A percentile compares a stretch with the other conserved stretches of the same genome.
Evolutionary conservation across 129 eudicot species (phyloP).

Genomic region (Saposhnikovia divaricata): DNA sequence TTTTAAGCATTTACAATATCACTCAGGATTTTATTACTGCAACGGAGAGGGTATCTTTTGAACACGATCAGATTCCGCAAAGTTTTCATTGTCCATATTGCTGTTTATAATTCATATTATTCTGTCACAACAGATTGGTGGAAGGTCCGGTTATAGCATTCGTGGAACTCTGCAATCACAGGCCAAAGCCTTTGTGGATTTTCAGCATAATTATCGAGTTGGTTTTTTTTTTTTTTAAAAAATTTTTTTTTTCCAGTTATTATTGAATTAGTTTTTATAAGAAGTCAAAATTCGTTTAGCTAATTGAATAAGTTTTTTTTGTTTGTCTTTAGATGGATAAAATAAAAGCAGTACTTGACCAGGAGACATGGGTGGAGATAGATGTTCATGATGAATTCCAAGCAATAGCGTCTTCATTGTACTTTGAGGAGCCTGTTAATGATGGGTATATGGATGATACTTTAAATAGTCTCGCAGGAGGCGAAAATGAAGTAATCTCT

Average conservation of each 20-base stretch:
- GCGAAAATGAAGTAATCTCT: conserved; percentile 23
- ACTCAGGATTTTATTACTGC: conserved; percentile 80
- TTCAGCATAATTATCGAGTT: conserved; percentile 92
- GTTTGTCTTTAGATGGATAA: conserved; percentile 64
- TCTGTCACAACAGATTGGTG: conserved; percentile 80
- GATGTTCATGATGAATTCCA: conserved; percentile 95
- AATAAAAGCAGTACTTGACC: conserved; percentile 89
- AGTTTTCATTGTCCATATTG: background rate
- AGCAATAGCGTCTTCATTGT: conserved; percentile 58
- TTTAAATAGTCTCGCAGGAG: conserved; percentile 18
- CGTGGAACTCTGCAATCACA: conserved; percentile 97
- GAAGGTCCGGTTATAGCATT: conserved; percentile 97
- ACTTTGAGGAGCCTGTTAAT: conserved; percentile 34
- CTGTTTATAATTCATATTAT: conserved; percentile 24
- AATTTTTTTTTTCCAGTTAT: background rate
- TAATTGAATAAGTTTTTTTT: conserved; percentile 6
- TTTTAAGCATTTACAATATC: conserved; percentile 59
- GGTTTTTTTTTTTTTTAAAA: conserved; percentile 21
- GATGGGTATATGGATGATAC: conserved; percentile 27
- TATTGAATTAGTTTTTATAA: background rate
- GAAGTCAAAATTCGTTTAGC: conserved; percentile 2
- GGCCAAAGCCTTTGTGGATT: conserved; percentile 88
- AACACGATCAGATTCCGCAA: background rate
- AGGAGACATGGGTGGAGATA: conserved; percentile 95
- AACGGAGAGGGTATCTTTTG: conserved; percentile 63